A percentile compares a stretch with the other conserved stretches of the same genome.
Evolutionary conservation across 2,329 filamentous ascomycete species (phyloP).

Genomic region (Colletotrichum tropicale): DNA sequence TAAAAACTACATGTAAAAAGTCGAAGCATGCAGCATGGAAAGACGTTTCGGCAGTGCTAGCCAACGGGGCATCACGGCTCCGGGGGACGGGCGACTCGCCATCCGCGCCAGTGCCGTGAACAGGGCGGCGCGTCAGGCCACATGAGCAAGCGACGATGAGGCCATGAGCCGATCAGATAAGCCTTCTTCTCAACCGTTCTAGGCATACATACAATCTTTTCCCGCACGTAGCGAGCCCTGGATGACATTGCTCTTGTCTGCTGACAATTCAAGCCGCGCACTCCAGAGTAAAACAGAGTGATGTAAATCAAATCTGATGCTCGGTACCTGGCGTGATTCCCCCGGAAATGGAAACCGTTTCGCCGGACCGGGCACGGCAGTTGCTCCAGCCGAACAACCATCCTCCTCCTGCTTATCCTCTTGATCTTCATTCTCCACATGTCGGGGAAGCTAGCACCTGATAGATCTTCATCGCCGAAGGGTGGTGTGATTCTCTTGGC

Average conservation of each 20-base stretch:
- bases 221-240: background rate
- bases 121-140: background rate
- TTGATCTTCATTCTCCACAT: background rate
- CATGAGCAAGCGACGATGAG: background rate
- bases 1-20: background rate
- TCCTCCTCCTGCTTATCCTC: background rate
- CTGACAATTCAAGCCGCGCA: background rate
- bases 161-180: background rate
- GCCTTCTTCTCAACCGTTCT: background rate
- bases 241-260: background rate
- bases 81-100: background rate
- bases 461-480: background rate
- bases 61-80: background rate
- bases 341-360: constrained; percentile 12
- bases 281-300: background rate
- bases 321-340: background rate
- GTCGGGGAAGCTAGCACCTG: background rate
- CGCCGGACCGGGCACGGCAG: background rate
- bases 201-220: background rate
- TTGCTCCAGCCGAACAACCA: background rate
- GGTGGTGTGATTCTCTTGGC: background rate
- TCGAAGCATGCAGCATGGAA: background rate
- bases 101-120: background rate
- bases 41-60: background rate
- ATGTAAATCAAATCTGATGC: background rate